Conservation (phyloP, 495 filamentous ascomycete genomes). For the Terfezia boudieri region DNA sequence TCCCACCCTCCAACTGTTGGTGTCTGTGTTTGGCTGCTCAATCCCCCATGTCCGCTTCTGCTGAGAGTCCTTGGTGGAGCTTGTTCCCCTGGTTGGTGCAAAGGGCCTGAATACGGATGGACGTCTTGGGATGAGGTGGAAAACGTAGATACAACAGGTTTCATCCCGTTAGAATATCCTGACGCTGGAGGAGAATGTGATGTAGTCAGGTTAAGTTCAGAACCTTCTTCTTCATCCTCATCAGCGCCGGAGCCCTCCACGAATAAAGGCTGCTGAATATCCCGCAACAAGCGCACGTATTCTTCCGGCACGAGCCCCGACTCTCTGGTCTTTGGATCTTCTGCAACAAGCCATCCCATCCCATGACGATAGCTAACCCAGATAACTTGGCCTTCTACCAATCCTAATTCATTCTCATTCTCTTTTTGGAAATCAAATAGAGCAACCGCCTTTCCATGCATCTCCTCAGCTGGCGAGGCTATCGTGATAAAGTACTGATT, state of each 20-base stretch:
- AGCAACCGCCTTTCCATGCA: conserved; percentile 91
- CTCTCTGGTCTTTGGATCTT: conserved; percentile 69
- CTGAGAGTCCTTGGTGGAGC: conserved; percentile 2
- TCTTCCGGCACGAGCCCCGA: conserved; percentile 83
- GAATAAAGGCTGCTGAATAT: conserved; percentile 40
- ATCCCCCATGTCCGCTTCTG: not conserved
- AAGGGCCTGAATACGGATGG: conserved; percentile 43
- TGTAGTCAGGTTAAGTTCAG: not conserved
- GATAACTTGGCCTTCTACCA: conserved; percentile 87
- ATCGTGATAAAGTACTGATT: conserved; percentile 88
- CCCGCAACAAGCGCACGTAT: conserved; percentile 79
- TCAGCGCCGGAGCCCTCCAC: not conserved
- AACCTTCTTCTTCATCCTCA: not conserved
- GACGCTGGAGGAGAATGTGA: not conserved
- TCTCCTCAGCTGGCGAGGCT: conserved; percentile 85
- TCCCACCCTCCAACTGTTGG: not conserved
- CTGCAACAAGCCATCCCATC: conserved; percentile 89
- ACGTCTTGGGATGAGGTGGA: conserved; percentile 56
- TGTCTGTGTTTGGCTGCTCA: not conserved
- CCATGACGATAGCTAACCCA: conserved; percentile 91
- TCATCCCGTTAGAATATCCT: not conserved
- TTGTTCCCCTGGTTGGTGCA: conserved; percentile 13
- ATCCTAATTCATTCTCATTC: conserved; percentile 85
- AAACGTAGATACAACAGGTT: conserved; percentile 48
- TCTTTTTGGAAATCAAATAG: conserved; percentile 86